Percentiles rank a stretch among this genome's conserved stretches.
These are phyloP conservation scores for Kuraishia borneana DNA, from an alignment of 805 yeast species.

Conservation along the genomic window DNA sequence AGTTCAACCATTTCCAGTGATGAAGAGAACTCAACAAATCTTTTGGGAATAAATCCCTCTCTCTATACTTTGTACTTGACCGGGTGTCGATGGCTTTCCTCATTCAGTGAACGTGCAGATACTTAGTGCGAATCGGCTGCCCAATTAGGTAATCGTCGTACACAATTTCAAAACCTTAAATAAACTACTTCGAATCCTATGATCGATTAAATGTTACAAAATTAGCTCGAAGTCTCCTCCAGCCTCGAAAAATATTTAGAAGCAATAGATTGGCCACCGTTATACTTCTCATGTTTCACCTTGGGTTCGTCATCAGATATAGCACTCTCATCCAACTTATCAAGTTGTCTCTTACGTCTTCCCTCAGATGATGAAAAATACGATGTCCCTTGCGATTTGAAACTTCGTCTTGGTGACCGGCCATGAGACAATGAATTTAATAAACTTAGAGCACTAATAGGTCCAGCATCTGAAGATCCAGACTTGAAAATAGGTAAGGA, in stretches of 20 bases:
- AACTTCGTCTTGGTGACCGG: not conserved
- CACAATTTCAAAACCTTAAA: too few species aligned
- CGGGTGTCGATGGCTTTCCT: too few species aligned
- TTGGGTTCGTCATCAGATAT: not conserved
- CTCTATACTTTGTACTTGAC: too few species aligned
- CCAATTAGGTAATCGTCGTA: too few species aligned
- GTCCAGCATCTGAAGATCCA: not conserved
- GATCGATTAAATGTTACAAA: too few species aligned
- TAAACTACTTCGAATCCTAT: too few species aligned
- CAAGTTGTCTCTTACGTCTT: not conserved
- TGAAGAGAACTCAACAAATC: too few species aligned
- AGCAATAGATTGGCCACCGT: not conserved
- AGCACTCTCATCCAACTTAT: not conserved
- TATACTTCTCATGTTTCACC: not conserved
- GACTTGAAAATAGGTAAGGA: not conserved
- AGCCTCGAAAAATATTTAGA: slow-evolving; percentile 1
- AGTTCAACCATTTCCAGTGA: too few species aligned
- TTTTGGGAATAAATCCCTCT: too few species aligned
- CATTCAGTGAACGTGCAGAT: too few species aligned
- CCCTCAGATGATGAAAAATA: not conserved
- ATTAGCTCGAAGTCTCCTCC: slow-evolving; percentile 1
- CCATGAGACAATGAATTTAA: not conserved
- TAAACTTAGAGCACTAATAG: not conserved
- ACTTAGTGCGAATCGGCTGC: too few species aligned
- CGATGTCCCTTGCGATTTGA: not conserved